These are phyloP conservation scores for Picochlorum sp. DNA, from an alignment of 139 green algal species.

Conservation along the genomic window DNA sequence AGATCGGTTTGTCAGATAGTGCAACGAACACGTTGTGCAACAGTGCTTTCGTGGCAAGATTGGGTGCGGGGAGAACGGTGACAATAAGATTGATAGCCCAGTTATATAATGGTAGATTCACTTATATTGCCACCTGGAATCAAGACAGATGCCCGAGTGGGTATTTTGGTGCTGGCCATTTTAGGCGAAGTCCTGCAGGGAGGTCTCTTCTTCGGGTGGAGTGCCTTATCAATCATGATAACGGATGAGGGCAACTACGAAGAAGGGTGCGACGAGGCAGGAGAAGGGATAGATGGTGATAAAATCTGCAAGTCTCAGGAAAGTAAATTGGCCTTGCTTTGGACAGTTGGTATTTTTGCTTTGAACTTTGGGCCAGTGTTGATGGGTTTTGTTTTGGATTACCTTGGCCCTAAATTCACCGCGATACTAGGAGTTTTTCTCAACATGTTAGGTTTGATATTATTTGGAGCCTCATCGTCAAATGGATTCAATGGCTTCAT, in stretches of 20 bases:
- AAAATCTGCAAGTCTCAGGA: constrained; percentile 37
- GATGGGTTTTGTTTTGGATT: constrained; percentile 48
- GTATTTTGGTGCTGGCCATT: constrained; percentile 21
- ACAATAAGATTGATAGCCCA: no score
- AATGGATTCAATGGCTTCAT: constrained; percentile 23
- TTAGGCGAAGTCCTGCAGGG: constrained; percentile 37
- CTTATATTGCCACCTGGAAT: constrained; percentile 3
- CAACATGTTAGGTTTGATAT: constrained; percentile 42
- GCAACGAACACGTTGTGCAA: no score
- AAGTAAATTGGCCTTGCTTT: constrained; percentile 40
- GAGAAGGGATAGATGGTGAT: constrained; percentile 1
- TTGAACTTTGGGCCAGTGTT: constrained; percentile 52
- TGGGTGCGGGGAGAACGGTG: no score
- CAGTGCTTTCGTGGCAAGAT: no score
- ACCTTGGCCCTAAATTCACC: constrained; percentile 43
- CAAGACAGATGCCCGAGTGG: constrained; percentile 5
- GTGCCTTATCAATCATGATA: constrained; percentile 40
- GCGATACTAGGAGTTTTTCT: constrained; percentile 37
- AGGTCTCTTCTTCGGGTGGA: constrained; percentile 55
- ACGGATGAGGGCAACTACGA: constrained; percentile 31
- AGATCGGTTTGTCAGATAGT: no score
- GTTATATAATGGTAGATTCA: no score
- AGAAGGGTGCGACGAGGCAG: constrained; percentile 7
- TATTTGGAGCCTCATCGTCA: constrained; percentile 35
- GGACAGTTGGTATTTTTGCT: constrained; percentile 51